Evolutionary conservation across 1,284 basidiomycete genomes (phyloP).

Genomic region (Rhodotorula sp.): DNA sequence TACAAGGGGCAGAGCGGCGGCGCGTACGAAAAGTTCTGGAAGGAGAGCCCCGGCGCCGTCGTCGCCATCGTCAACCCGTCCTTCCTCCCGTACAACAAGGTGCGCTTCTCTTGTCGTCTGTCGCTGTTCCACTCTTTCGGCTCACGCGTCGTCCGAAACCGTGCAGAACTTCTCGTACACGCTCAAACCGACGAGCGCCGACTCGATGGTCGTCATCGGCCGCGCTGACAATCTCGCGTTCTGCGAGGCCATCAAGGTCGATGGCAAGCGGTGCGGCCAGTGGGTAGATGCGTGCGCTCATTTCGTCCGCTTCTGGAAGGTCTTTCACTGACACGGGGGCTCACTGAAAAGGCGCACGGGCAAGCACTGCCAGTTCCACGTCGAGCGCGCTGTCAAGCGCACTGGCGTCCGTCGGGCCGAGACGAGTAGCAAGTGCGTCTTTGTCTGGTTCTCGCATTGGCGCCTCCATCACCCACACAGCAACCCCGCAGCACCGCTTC

Average conservation of each 20-base stretch:
- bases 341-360: too few species aligned
- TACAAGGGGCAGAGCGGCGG: slow-evolving; percentile 87
- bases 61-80: slow-evolving; percentile 85
- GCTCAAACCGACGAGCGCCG: slow-evolving; percentile 76
- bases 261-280: slow-evolving; percentile 75
- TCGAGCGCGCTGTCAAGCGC: slow-evolving; percentile 75
- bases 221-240: slow-evolving; percentile 79
- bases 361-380: slow-evolving; percentile 84
- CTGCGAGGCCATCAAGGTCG: slow-evolving; percentile 72
- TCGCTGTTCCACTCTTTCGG: background rate
- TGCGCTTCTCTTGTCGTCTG: background rate
- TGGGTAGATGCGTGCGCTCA: slow-evolving; percentile 80
- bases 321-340: too few species aligned
- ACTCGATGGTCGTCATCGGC: slow-evolving; percentile 80
- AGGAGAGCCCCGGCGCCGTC: slow-evolving; percentile 82
- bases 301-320: too few species aligned
- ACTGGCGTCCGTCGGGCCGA: slow-evolving; percentile 73
- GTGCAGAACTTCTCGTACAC: slow-evolving; percentile 64
- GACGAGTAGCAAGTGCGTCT: slow-evolving; percentile 36
- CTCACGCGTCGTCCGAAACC: slow-evolving; percentile 54
- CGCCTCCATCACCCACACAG: too few species aligned
- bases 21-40: slow-evolving; percentile 83
- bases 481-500: slow-evolving; percentile 33
- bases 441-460: too few species aligned
- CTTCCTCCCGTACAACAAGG: slow-evolving; percentile 56